phyloP scores from a whole-genome alignment of 805 yeast genomes.

The fission yeast (Schizosaccharomyces pombe) region DNA sequence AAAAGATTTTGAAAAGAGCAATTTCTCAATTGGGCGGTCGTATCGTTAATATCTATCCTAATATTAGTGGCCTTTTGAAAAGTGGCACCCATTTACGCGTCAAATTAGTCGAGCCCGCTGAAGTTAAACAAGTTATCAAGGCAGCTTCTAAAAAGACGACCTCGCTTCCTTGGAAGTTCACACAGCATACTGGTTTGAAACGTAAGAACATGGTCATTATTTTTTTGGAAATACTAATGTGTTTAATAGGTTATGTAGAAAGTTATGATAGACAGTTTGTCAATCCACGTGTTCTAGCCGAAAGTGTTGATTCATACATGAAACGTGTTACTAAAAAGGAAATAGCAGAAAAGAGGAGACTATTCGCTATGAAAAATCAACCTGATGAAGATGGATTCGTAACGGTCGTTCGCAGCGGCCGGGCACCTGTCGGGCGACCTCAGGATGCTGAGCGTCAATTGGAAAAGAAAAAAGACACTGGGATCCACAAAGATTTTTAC shows the following conservation, averaged over 20 bases:
- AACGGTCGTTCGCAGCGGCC: slow-evolving; percentile 10
- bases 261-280: not conserved
- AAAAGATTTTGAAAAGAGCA: not conserved
- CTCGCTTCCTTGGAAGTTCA: not conserved
- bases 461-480: slow-evolving; percentile 22
- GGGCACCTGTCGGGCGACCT: slow-evolving; percentile 5
- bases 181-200: not conserved
- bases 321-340: not conserved
- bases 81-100: not conserved
- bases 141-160: not conserved
- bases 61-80: not conserved
- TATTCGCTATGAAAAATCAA: not conserved
- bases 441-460: slow-evolving; percentile 22
- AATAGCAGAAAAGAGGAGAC: not conserved
- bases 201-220: not conserved
- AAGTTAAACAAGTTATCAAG: not conserved
- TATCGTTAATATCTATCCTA: not conserved
- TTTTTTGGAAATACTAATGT: not conserved
- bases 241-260: not conserved
- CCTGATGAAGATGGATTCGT: slow-evolving; percentile 13
- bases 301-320: not conserved
- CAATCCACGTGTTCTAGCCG: not conserved
- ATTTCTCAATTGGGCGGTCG: not conserved
- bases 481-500: slow-evolving; percentile 77
- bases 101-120: not conserved